Conservation (phyloP, 345 rosid genomes). For the Euphorbia lathyris region DNA sequence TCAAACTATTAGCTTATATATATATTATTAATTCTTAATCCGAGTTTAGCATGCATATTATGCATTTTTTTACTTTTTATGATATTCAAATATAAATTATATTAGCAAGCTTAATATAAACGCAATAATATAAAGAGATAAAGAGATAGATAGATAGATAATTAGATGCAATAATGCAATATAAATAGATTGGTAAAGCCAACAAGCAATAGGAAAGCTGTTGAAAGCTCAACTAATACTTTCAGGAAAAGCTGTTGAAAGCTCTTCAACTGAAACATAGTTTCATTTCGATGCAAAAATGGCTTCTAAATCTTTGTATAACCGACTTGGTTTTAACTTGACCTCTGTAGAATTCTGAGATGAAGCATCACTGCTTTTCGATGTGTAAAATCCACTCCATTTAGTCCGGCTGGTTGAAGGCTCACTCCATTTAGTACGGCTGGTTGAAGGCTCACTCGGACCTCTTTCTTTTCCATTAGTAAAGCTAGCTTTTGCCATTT, state of each 20-base stretch:
- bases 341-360: slow-evolving; percentile 51
- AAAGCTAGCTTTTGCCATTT: slow-evolving; percentile 79
- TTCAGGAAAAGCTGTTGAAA: no score
- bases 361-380: slow-evolving; percentile 61
- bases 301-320: slow-evolving; percentile 77
- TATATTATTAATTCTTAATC: no score
- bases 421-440: slow-evolving; percentile 53
- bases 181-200: background rate
- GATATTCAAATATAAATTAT: no score
- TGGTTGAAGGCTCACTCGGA: slow-evolving; percentile 71
- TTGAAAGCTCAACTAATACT: background rate
- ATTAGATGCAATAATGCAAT: background rate
- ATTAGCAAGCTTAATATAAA: no score
- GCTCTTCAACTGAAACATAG: background rate
- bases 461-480: slow-evolving; percentile 46
- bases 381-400: slow-evolving; percentile 70
- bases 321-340: slow-evolving; percentile 48
- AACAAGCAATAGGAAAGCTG: background rate
- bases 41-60: no score
- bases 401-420: slow-evolving; percentile 67
- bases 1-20: no score
- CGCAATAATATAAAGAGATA: no score
- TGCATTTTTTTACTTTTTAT: no score
- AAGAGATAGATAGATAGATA: no score
- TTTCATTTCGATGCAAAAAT: slow-evolving; percentile 69